phyloP scores from a whole-genome alignment of 805 yeast species.

The Sugiyamaella smithiae region DNA sequence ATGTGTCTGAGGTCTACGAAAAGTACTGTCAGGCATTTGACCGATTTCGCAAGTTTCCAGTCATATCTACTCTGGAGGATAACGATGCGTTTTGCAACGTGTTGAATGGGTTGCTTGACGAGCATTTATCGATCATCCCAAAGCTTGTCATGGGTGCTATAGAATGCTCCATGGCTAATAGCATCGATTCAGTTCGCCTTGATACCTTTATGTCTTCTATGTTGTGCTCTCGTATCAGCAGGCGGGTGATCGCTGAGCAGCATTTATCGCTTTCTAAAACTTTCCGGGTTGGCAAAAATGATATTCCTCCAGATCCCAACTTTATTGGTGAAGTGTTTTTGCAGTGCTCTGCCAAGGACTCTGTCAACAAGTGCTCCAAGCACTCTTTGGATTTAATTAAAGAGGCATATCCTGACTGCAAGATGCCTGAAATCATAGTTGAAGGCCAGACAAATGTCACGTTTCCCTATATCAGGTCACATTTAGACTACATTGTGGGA shows the following conservation, averaged over 20 bases:
- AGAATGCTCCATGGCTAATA: constrained; percentile 61
- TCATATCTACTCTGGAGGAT: constrained; percentile 66
- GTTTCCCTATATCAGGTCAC: constrained; percentile 83
- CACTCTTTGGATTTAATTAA: constrained; percentile 49
- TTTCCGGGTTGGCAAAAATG: constrained; percentile 45
- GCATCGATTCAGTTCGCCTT: constrained; percentile 58
- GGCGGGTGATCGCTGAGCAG: constrained; percentile 89
- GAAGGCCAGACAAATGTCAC: constrained; percentile 60
- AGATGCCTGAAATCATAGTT: constrained; percentile 72
- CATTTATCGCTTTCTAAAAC: constrained; percentile 76
- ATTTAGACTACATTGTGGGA: constrained; percentile 80
- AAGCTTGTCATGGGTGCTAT: constrained; percentile 91
- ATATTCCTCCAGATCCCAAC: constrained; percentile 37
- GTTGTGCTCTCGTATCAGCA: constrained; percentile 79
- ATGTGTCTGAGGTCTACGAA: constrained; percentile 83
- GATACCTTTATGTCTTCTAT: constrained; percentile 75
- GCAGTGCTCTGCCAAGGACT: constrained; percentile 69
- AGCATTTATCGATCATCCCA: constrained; percentile 78
- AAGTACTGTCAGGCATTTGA: constrained; percentile 86
- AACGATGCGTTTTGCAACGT: constrained; percentile 69
- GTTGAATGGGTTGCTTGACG: constrained; percentile 59
- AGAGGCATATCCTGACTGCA: constrained; percentile 31
- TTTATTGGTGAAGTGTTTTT: constrained; percentile 76
- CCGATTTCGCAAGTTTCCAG: constrained; percentile 69
- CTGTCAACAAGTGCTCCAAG: constrained; percentile 54